phyloP scores from a whole-genome alignment of 2,329 filamentous ascomycete species.

The Alternaria arbusti region DNA sequence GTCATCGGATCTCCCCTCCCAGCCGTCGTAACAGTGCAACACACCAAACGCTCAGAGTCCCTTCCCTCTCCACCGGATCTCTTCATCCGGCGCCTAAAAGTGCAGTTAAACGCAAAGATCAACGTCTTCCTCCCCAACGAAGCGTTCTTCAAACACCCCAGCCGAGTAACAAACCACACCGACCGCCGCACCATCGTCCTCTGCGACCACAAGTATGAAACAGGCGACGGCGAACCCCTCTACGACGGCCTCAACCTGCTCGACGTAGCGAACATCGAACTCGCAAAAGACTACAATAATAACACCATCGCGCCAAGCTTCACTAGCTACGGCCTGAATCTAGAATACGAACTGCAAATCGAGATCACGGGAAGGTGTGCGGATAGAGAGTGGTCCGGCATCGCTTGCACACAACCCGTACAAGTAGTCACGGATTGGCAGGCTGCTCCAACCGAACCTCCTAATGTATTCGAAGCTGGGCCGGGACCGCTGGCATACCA shows the following conservation, averaged over 20 bases:
- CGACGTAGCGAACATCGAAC: slow-evolving; percentile 10
- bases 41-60: slow-evolving; percentile 35
- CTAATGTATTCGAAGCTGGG: not conserved
- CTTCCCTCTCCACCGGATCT: slow-evolving; percentile 28
- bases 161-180: slow-evolving; percentile 8
- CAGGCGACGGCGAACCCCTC: slow-evolving; percentile 18
- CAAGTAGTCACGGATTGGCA: slow-evolving; percentile 26
- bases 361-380: slow-evolving; percentile 36
- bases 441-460: not conserved
- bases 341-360: slow-evolving; percentile 33
- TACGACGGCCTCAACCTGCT: slow-evolving; percentile 23
- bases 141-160: slow-evolving; percentile 2
- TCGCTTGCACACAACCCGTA: slow-evolving; percentile 21
- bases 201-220: slow-evolving; percentile 24
- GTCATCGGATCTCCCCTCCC: slow-evolving; percentile 22
- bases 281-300: slow-evolving; percentile 1
- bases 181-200: slow-evolving; percentile 17
- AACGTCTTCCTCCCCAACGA: slow-evolving; percentile 22
- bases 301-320: slow-evolving; percentile 25
- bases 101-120: slow-evolving; percentile 23
- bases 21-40: slow-evolving; percentile 26
- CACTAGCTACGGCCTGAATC: slow-evolving; percentile 31
- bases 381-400: slow-evolving; percentile 27
- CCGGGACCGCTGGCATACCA: slow-evolving; percentile 16
- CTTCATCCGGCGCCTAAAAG: slow-evolving; percentile 30